Evolutionary conservation across 176 grass and related monocot species (phyloP).

Genomic region (Microstegium vimineum): DNA sequence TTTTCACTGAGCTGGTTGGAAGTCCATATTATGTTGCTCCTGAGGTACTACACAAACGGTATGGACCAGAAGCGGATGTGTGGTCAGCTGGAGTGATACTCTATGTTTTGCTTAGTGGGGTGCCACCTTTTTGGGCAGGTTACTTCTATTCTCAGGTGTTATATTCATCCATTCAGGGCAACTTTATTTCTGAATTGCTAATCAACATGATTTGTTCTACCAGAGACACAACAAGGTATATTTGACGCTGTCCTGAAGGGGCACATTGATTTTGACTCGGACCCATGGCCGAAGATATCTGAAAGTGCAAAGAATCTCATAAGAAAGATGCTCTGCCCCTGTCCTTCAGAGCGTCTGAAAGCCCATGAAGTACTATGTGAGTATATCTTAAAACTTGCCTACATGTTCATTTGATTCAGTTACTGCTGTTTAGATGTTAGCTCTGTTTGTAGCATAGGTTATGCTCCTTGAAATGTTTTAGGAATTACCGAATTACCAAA

Average conservation of each 20-base stretch:
- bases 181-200: slow-evolving; percentile 16
- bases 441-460: not conserved
- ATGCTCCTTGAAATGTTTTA: not conserved
- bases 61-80: slow-evolving; percentile 81
- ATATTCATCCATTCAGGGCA: not conserved
- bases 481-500: slow-evolving; percentile 16
- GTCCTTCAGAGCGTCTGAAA: slow-evolving; percentile 71
- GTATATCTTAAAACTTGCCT: slow-evolving; percentile 15
- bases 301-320: slow-evolving; percentile 91
- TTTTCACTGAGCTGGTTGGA: slow-evolving; percentile 87
- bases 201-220: slow-evolving; percentile 12
- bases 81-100: slow-evolving; percentile 90
- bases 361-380: slow-evolving; percentile 92
- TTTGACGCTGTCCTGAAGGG: slow-evolving; percentile 92
- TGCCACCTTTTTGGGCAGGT: slow-evolving; percentile 97
- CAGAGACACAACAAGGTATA: slow-evolving; percentile 86
- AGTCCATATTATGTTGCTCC: slow-evolving; percentile 89
- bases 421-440: not conserved
- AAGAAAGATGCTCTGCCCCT: slow-evolving; percentile 77
- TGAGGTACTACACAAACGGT: slow-evolving; percentile 76
- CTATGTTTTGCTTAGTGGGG: slow-evolving; percentile 82
- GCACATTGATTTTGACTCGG: slow-evolving; percentile 84
- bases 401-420: not conserved
- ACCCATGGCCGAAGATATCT: slow-evolving; percentile 85
- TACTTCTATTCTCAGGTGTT: slow-evolving; percentile 13